These are phyloP conservation scores for Chrysanthemum lavandulifolium DNA, from an alignment of 129 eudicot genomes.

Conservation along the genomic window DNA sequence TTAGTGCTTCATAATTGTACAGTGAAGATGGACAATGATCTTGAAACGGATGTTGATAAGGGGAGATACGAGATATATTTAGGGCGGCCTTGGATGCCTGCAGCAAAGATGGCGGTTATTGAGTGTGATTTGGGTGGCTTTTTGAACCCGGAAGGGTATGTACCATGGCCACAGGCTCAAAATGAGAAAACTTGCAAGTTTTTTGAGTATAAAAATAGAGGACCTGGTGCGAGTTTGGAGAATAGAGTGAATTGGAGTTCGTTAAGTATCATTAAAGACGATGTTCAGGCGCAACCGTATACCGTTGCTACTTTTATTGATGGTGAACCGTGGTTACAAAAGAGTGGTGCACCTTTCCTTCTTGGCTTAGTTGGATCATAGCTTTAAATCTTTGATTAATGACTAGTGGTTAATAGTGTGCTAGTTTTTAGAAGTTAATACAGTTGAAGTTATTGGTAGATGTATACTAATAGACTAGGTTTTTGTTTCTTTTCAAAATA, in stretches of 20 bases:
- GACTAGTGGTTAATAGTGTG: neutral
- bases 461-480: too few relatives aligned
- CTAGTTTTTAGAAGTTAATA: neutral
- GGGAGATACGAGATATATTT: neutral
- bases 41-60: too few relatives aligned
- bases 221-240: neutral
- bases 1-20: neutral
- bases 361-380: neutral
- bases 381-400: neutral
- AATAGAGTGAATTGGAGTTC: neutral
- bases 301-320: neutral
- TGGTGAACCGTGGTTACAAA: neutral
- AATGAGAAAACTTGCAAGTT: neutral
- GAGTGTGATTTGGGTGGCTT: neutral
- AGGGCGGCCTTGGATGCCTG: neutral
- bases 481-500: too few relatives aligned
- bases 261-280: neutral
- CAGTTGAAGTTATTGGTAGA: neutral
- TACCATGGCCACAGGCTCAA: neutral
- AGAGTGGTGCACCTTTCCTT: neutral
- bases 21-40: neutral
- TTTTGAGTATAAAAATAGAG: neutral
- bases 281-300: neutral
- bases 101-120: neutral
- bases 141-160: neutral